Evolutionary conservation across 805 yeast genomes (phyloP).

Genomic region (Yamadazyma paraphyllophila): DNA sequence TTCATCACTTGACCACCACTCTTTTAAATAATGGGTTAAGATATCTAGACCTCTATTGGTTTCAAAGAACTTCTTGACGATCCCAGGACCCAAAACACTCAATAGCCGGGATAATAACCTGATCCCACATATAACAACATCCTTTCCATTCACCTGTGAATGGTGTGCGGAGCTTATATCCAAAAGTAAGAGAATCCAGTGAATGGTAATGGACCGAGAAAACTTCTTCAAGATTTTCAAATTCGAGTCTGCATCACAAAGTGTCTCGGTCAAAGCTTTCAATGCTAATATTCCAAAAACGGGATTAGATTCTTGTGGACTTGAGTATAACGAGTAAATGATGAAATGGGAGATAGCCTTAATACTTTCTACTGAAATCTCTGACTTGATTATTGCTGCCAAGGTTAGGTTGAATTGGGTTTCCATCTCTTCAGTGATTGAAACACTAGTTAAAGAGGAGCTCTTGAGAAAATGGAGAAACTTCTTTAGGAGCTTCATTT

Average conservation of each 20-base stretch:
- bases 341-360: conserved; percentile 46
- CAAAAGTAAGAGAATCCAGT: conserved; percentile 61
- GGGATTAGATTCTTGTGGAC: conserved; percentile 31
- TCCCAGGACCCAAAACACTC: conserved; percentile 43
- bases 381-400: conserved; percentile 26
- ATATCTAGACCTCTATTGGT: conserved; percentile 50
- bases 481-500: conserved; percentile 48
- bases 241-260: conserved; percentile 40
- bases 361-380: conserved; percentile 54
- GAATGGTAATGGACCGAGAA: conserved; percentile 57
- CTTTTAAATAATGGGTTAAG: conserved; percentile 42
- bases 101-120: conserved; percentile 51
- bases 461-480: conserved; percentile 51
- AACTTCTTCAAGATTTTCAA: conserved; percentile 41
- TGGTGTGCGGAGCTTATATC: conserved; percentile 25
- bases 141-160: conserved; percentile 13
- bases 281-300: conserved; percentile 33
- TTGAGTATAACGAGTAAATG: conserved; percentile 48
- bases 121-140: conserved; percentile 40
- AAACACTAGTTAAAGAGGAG: conserved; percentile 12
- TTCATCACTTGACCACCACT: conserved; percentile 49
- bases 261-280: conserved; percentile 32
- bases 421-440: conserved; percentile 4
- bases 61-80: conserved; percentile 48
- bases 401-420: conserved; percentile 23